Evolutionary conservation across 108 stramenopile species (phyloP), one percentile per base, ranked within the genome.

Genomic region (Aurantiochytrium sp.): DNA sequence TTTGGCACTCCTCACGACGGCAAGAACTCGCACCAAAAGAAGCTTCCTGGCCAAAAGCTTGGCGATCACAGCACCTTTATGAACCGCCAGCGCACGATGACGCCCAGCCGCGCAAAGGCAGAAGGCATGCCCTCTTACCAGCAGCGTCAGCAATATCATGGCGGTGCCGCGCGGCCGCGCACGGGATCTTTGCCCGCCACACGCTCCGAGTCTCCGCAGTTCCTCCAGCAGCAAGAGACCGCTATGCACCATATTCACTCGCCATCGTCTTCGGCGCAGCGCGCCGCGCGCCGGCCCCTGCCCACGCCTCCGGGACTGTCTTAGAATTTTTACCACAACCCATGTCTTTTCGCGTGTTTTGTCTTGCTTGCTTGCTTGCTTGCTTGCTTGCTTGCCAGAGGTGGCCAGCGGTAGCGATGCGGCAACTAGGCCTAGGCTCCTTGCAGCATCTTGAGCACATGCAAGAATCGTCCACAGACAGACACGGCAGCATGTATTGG

Each of bases 1-100:
- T 88, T 88, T 43, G 88, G 88, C n/a, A 83, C 73, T 10, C 73
- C 19, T 0, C 51, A 83, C n/a, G 73, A 83, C 16, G 51, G 73
- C 73, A 83, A 83, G 28, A 10, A 44, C 3, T 42, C 25, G 0
- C 25, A 69, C 64, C 19, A 69, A 18, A 69, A 69, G 35, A 28
- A 14, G 49, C 28, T 83, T 6, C 73, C 73, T 5, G 73, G 73
- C n/a, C 73, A 83, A 23, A 83, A 83, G 73, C 23, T 83, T 12
- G 73, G 73, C 73, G 73, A 83, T 2, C 44, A n/a, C 3, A 47
- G 51, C 44, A 51, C 49, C 10, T 83, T 83, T 2, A 51, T 83
- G 73, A n/a, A 47, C 51, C 73, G 73, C 28, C 73, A 83, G 35
- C 64, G 64, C 8, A 69, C 64, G 8, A 42, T 28, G 35, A 10